Evolutionary conservation across 2,329 filamentous ascomycete species (phyloP), one percentile per base, ranked within the genome.

Genomic region (Trichoderma atrobrunneum): DNA sequence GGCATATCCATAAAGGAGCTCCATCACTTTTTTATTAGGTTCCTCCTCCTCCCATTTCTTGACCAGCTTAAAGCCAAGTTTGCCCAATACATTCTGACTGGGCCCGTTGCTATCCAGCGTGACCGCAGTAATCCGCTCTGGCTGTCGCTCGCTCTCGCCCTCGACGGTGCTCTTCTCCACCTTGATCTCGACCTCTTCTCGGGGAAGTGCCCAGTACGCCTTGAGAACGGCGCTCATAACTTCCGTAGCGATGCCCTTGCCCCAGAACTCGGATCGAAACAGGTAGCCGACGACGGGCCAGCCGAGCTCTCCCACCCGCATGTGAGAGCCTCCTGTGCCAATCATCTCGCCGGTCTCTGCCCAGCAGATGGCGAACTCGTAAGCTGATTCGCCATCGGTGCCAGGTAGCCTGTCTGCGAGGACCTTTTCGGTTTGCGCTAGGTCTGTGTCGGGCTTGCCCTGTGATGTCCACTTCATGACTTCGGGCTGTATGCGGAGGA

Each of bases 261-360:
- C 86, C 89, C 89, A 91, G 69, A 79, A 76, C 74, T 87, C 84
- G 71, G 80, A 83, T 62, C 83, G 80, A 66, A 91, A 78, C 81
- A 89, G 84, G 78, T 91, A 91, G 26, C 89, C 89, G 30, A 90
- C 70, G 76, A 86, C 87, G 1, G 88, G 88, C 87, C 87, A 89
- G 62, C 86, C 87, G 21, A 84, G 77, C 67, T 79, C 75, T 72
- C 81, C 79, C 34, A 74, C 63, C 48, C 76, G 63, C 71, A 74
- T 75, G 74, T 85, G 81, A 71, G 81, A 81, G 32, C 87, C 85
- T 39, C 87, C 85, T 18, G 84, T 76, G 51, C 89, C 85, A 69
- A 90, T 80, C 34, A 90, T 78, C 74, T 87, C 84, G n/a, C 82
- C 84, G 18, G 83, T 85, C 28, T 79, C 82, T 18, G 79, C 78